phyloP scores from a whole-genome alignment of 768 basidiomycete genomes.

The Mycena vitilis region DNA sequence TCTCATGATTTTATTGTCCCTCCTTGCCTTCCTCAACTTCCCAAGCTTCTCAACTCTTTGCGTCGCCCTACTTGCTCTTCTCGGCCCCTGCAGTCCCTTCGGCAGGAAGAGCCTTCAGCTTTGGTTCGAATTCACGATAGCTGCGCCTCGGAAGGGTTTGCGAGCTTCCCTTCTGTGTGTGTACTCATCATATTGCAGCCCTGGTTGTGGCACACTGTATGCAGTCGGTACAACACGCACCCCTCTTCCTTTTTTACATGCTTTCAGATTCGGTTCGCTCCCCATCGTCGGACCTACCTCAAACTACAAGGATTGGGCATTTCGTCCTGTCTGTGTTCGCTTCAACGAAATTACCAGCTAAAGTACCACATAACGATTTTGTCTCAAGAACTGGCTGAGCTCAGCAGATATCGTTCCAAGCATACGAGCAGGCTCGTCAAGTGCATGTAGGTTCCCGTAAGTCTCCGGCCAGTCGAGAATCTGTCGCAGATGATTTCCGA shows the following conservation, averaged over 20 bases:
- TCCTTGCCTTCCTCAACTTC: not conserved
- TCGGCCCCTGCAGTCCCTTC: slow-evolving; percentile 5
- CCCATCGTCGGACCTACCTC: not conserved
- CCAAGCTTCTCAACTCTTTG: no score
- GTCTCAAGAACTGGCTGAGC: no score
- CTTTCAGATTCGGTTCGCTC: not conserved
- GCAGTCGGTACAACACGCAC: not conserved
- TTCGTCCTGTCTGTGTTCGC: not conserved
- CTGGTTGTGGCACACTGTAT: slow-evolving; percentile 8
- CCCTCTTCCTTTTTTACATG: not conserved
- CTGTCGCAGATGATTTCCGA: no score
- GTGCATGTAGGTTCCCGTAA: no score
- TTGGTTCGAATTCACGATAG: not conserved
- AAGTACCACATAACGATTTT: not conserved
- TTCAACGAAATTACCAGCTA: not conserved
- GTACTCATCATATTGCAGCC: not conserved
- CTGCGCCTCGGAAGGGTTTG: not conserved
- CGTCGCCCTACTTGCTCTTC: not conserved
- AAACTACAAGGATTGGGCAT: not conserved
- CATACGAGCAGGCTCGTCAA: no score
- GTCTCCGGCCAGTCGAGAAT: no score
- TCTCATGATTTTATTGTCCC: not conserved
- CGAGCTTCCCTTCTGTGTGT: no score
- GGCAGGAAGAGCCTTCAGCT: not conserved
- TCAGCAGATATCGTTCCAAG: no score